Percentiles rank a stretch among this genome's conserved stretches.
Evolutionary conservation across 345 rosid species (phyloP).

Genomic region (Eucalyptus paniculata): DNA sequence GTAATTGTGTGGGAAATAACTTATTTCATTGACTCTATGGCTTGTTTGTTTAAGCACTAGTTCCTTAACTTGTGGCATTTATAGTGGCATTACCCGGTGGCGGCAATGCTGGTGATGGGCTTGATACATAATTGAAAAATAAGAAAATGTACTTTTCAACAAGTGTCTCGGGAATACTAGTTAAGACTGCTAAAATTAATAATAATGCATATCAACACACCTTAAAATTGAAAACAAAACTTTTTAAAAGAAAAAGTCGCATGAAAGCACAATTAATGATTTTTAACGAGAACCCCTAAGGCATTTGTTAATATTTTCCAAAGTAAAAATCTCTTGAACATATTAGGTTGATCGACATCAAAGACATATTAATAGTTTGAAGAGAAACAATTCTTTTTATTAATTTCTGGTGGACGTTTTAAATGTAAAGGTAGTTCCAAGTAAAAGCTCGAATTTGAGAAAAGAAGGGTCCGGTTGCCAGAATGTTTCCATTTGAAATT

Average conservation of each 20-base stretch:
- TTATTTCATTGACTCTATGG: not conserved
- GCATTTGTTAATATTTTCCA: too few relatives aligned
- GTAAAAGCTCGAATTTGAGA: conserved; percentile 16
- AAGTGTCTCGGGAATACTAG: not conserved
- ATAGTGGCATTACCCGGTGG: not conserved
- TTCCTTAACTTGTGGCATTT: not conserved
- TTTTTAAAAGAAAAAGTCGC: too few relatives aligned
- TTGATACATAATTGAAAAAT: not conserved
- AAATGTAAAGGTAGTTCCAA: conserved; percentile 26
- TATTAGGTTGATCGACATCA: too few relatives aligned
- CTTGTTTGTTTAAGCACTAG: not conserved
- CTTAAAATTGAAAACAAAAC: too few relatives aligned
- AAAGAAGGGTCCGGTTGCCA: conserved; percentile 26
- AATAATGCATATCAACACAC: not conserved
- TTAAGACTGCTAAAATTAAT: not conserved
- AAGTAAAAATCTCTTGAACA: too few relatives aligned
- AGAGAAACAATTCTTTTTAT: too few relatives aligned
- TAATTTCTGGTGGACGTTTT: not conserved
- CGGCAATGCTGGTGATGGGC: not conserved
- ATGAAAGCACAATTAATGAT: too few relatives aligned
- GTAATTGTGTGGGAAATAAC: not conserved
- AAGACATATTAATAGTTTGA: too few relatives aligned
- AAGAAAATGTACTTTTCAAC: not conserved
- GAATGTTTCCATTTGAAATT: conserved; percentile 4
- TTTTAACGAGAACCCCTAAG: too few relatives aligned